Base-by-base conservation (phyloP, 208 protist species). In the Wallacemonas rigidus region DNA sequence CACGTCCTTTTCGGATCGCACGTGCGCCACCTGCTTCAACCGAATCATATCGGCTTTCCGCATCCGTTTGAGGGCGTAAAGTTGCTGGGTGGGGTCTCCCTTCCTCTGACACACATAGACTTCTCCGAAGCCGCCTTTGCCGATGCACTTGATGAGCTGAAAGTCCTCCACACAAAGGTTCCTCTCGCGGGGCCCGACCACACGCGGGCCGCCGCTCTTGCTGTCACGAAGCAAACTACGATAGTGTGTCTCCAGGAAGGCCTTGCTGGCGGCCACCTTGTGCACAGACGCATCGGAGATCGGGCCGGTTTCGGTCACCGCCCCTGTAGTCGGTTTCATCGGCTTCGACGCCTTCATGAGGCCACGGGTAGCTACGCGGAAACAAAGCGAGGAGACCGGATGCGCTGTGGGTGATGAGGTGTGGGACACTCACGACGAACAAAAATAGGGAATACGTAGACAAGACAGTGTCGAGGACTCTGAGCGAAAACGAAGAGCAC, bases 1-100 rank as follows among this genome's bases (percentile, higher is more conserved):
- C 43, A 97, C 85, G 48, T 97, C 91, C 72, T 96, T 96, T 73
- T 98, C 94, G 0, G 92, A 93, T 39, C 93, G 80, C 26, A 96
- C 91, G 68, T 98, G 92, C 9, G 88, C 65, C 14, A 97, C 90
- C 57, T 98, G 95, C 56, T 94, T 91, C 70, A 89, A 88, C 17
- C 80, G 79, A 47, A 98, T 83, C 94, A 98, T 98, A 58, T 98
- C 94, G 44, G 85, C 83, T 80, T 98, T 98, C 35, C 91, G 85
- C 67, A 98, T 75, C 7, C 87, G 87, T 75, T 98, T 98, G 14
- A 98, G 76, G 1, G 95, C 95, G 63, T 96, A 95, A 41, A 98
- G 78, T 48, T 90, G 77, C 47, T 85, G 77, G 2, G 86, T 77
- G 36, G 68, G 47, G 56, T 95, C 87, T 38, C 75, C 91, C 48